Evolutionary conservation across 306 rosid genomes (phyloP).

Genomic region (Trifolium pratense): DNA sequence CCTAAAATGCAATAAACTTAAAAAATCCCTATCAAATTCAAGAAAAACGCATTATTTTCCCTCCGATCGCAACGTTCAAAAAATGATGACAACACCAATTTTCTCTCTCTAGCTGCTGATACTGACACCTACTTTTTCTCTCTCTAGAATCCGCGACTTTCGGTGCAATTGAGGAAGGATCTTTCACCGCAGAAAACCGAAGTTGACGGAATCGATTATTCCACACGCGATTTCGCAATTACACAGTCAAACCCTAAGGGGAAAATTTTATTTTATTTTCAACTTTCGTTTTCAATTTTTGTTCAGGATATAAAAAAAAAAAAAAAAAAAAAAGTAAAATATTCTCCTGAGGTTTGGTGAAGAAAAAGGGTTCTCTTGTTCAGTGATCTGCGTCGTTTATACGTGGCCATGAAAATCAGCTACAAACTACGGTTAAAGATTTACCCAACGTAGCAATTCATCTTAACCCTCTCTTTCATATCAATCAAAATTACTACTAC

Average conservation of each 20-base stretch:
- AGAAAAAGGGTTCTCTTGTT: constrained; percentile 29
- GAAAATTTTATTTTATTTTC: constrained; percentile 17
- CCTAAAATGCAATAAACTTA: constrained; percentile 33
- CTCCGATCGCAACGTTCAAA: constrained; percentile 89
- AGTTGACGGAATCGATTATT: constrained; percentile 69
- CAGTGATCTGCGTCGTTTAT: constrained; percentile 23
- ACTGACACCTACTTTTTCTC: constrained; percentile 53
- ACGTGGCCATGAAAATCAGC: constrained; percentile 17
- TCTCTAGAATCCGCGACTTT: constrained; percentile 61
- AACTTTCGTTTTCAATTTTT: constrained; percentile 10
- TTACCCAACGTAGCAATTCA: background rate
- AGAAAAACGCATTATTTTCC: constrained; percentile 59
- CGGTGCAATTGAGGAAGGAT: constrained; percentile 54
- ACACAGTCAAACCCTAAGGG: constrained; percentile 68
- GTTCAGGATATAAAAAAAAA: constrained; percentile 1
- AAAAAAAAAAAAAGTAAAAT: background rate
- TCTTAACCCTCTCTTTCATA: background rate
- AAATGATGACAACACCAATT: constrained; percentile 42
- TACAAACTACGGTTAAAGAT: background rate
- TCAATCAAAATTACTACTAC: constrained; percentile 19
- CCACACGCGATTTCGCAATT: constrained; percentile 58
- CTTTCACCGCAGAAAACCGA: constrained; percentile 53
- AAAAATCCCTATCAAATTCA: constrained; percentile 49
- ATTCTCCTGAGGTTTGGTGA: constrained; percentile 24
- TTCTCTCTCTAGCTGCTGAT: constrained; percentile 47